phyloP scores from a whole-genome alignment of 495 filamentous ascomycete species.

The Podospora comata region DNA sequence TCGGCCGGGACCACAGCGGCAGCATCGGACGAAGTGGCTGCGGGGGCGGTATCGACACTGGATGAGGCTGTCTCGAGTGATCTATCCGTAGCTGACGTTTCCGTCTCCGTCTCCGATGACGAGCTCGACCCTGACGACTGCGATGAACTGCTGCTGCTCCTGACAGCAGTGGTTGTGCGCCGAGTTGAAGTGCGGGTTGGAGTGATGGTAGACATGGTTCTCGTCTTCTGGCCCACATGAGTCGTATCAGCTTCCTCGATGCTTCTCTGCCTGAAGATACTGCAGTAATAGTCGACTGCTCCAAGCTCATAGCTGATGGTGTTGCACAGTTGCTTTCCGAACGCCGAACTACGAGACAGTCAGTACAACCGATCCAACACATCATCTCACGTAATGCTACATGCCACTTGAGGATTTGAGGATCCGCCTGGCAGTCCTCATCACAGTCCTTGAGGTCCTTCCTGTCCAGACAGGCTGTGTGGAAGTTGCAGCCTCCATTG shows the following conservation, averaged over 20 bases:
- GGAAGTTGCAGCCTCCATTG: conserved; percentile 27
- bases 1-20: conserved; percentile 7
- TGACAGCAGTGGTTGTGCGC: conserved; percentile 6
- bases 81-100: neutral
- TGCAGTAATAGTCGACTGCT: conserved; percentile 43
- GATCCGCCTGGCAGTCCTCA: conserved; percentile 34
- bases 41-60: neutral
- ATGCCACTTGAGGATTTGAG: conserved; percentile 42
- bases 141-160: conserved; percentile 1
- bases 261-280: conserved; percentile 25
- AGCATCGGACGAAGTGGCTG: neutral
- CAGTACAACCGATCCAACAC: neutral
- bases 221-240: conserved; percentile 32
- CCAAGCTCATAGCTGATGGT: conserved; percentile 37
- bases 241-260: conserved; percentile 38
- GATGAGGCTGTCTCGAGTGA: conserved; percentile 1
- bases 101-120: neutral
- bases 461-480: conserved; percentile 33
- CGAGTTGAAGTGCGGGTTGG: conserved; percentile 11
- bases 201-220: conserved; percentile 29
- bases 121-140: conserved; percentile 1
- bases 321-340: conserved; percentile 32
- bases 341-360: neutral
- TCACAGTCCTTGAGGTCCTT: conserved; percentile 34
- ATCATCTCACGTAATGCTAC: neutral